A percentile compares a stretch with the other conserved stretches of the same genome.
phyloP scores from a whole-genome alignment of 139 green algal species.

The Eudorina sp. region DNA sequence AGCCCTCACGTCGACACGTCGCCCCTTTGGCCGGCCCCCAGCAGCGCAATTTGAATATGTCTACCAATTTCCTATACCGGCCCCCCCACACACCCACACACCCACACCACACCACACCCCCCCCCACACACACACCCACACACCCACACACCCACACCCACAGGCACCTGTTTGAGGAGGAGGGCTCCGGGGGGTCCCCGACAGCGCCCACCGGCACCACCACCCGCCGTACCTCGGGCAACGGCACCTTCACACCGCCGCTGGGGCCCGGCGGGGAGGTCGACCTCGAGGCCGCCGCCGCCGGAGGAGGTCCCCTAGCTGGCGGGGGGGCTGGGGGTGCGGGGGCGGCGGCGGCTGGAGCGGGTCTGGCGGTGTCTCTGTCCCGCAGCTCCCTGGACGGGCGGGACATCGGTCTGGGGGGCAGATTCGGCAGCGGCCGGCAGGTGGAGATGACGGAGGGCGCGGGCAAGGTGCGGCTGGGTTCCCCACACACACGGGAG shows the following conservation, averaged over 20 bases:
- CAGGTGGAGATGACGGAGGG: slow-evolving; percentile 7
- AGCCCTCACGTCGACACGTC: background rate
- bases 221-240: background rate
- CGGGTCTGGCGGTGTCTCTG: background rate
- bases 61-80: background rate
- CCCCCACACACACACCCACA: too few relatives aligned
- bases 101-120: background rate
- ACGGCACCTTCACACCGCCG: slow-evolving; percentile 2
- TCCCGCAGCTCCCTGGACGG: background rate
- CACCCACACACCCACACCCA: background rate
- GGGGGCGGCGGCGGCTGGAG: background rate
- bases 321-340: background rate
- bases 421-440: background rate
- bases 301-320: background rate
- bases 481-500: too few relatives aligned
- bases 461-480: background rate
- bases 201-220: background rate
- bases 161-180: slow-evolving; percentile 62
- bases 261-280: background rate
- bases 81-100: background rate
- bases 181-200: slow-evolving; percentile 41
- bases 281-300: background rate
- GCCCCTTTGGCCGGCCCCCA: background rate
- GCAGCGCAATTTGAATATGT: background rate
- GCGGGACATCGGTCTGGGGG: background rate